phyloP scores from a whole-genome alignment of 2,329 filamentous ascomycete genomes.

The Rhynchosporium agropyri region DNA sequence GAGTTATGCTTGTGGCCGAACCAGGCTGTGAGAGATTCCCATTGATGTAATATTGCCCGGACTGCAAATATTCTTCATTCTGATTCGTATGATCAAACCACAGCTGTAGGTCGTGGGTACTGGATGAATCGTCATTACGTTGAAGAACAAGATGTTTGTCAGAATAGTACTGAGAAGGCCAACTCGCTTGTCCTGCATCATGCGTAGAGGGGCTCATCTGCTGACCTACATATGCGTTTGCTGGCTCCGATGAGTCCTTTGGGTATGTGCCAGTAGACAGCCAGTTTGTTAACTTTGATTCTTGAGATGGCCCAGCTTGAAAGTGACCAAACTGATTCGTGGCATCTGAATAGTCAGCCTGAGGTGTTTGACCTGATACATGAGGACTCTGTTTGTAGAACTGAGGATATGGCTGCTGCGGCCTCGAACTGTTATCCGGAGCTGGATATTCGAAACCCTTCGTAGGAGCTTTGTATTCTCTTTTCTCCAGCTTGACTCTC shows the following conservation, averaged over 20 bases:
- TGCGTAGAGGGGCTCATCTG: background rate
- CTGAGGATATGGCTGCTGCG: slow-evolving; percentile 5
- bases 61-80: background rate
- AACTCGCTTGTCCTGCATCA: background rate
- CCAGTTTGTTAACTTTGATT: slow-evolving; percentile 1
- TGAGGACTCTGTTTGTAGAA: background rate
- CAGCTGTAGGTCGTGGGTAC: background rate
- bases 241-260: background rate
- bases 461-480: background rate
- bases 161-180: background rate
- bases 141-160: background rate
- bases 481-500: slow-evolving; percentile 20
- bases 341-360: background rate
- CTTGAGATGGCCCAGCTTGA: background rate
- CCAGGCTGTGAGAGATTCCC: background rate
- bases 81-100: slow-evolving; percentile 10
- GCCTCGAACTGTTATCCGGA: background rate
- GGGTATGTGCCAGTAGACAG: background rate
- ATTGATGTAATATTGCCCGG: too few species aligned
- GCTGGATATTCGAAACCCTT: slow-evolving; percentile 8
- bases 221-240: background rate
- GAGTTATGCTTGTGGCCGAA: background rate
- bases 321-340: background rate
- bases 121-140: background rate
- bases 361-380: background rate